phyloP scores from a whole-genome alignment of 768 basidiomycete genomes.

The Trametes cingulata region DNA sequence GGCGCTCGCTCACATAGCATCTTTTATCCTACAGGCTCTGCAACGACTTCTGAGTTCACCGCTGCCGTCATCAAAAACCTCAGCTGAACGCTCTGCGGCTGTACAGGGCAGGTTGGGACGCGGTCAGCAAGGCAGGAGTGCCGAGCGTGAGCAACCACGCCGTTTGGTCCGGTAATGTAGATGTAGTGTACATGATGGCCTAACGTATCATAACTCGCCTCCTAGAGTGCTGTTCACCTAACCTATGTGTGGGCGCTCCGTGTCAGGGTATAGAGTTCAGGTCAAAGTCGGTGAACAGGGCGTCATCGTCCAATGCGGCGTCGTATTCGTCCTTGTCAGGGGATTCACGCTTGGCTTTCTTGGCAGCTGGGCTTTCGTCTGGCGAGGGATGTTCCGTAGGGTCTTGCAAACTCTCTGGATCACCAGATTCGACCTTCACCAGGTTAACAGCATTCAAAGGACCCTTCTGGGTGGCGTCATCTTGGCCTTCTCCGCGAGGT shows the following conservation, averaged over 20 bases:
- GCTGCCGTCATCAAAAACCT: constrained; percentile 85
- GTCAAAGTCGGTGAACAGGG: constrained; percentile 47
- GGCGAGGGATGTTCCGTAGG: constrained; percentile 13
- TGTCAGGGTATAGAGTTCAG: constrained; percentile 28
- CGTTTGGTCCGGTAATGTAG: constrained; percentile 24
- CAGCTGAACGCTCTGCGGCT: constrained; percentile 30
- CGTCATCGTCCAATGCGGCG: constrained; percentile 47
- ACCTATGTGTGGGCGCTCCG: background rate
- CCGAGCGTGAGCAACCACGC: constrained; percentile 10
- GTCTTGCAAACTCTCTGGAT: constrained; percentile 17
- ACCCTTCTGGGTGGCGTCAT: constrained; percentile 5
- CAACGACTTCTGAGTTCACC: constrained; percentile 95
- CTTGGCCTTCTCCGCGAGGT: background rate
- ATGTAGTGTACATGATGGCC: constrained; percentile 24
- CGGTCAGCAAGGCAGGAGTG: constrained; percentile 4
- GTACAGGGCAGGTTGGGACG: constrained; percentile 6
- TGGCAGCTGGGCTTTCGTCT: constrained; percentile 35
- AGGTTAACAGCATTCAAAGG: constrained; percentile 14
- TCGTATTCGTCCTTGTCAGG: constrained; percentile 52
- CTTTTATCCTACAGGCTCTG: constrained; percentile 58
- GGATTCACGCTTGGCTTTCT: constrained; percentile 35
- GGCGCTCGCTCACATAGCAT: background rate
- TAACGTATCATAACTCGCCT: constrained; percentile 19
- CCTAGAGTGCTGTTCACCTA: constrained; percentile 7
- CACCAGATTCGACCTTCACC: constrained; percentile 22